Evolutionary conservation across 352 stramenopile species (phyloP).

Genomic region (Phytopythium mirpurense): DNA sequence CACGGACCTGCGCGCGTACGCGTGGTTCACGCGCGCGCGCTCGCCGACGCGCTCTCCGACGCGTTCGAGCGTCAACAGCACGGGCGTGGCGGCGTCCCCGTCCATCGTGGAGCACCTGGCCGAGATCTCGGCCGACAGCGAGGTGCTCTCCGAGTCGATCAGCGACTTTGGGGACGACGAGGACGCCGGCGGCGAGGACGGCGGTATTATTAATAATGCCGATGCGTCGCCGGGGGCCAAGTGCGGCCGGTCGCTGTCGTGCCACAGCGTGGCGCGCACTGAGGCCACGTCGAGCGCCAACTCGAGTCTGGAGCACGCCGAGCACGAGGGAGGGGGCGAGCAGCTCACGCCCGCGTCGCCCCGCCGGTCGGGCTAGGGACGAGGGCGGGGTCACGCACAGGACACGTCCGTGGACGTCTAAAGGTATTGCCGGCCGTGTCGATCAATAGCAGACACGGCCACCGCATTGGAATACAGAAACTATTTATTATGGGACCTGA

Average conservation of each 20-base stretch:
- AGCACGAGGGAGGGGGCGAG: constrained; percentile 5
- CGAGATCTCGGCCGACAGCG: constrained; percentile 3
- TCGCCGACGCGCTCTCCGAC: background rate
- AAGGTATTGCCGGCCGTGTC: background rate
- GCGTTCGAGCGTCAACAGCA: constrained; percentile 2
- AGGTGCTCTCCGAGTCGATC: constrained; percentile 2
- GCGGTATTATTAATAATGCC: too few relatives aligned
- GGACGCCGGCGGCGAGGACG: constrained; percentile 8
- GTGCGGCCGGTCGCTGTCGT: constrained; percentile 37
- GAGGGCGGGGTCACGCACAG: too few relatives aligned
- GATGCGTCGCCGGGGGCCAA: constrained; percentile 9
- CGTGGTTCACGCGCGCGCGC: constrained; percentile 39
- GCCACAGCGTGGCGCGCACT: constrained; percentile 29
- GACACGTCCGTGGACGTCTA: background rate
- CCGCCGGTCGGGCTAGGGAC: constrained; percentile 4
- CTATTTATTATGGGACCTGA: background rate
- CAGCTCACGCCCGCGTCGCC: too few relatives aligned
- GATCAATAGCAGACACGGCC: background rate
- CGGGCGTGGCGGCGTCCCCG: background rate
- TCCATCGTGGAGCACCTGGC: constrained; percentile 3
- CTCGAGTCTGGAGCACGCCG: constrained; percentile 47
- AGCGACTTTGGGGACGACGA: constrained; percentile 7
- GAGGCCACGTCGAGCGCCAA: constrained; percentile 56
- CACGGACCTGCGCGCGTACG: constrained; percentile 51
- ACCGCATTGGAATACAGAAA: background rate